Base-by-base conservation (phyloP, 768 basidiomycete genomes). In the Suillus fuscotomentosus region DNA sequence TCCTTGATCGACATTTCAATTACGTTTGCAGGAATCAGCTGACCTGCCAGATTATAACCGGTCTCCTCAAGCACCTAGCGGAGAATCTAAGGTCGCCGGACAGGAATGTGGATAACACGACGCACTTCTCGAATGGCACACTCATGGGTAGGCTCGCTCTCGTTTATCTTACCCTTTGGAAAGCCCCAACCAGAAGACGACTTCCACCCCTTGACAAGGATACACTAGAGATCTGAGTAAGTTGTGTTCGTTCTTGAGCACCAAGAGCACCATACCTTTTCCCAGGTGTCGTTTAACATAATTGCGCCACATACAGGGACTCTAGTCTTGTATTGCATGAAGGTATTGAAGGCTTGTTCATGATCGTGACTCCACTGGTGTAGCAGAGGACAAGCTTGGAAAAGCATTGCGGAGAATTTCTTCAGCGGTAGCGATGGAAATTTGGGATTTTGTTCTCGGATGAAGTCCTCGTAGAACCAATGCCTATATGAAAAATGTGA, bases 391-490 rank as follows among this genome's bases (percentile, higher is more conserved):
- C 92, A 95, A 60, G 87, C 87, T 67, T 86, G 86, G 78, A 98
- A 95, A 71, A 99, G 80, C 82, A 92, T 90, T 60, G 91, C 90
- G 38, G 95, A 97, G 78, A 99, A 99, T 71, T 88, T 90, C 81
- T 96, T 95, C 70, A 99, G 87, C 20, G 90, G 87, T 65, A 95
- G 82, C 1, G 95, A 91, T 1, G 95, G 97, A 50, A 98, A 88
- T 64, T 87, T 86, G 10, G 90, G 88, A 63, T 95, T 92, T 77
- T 92, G 86, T 74, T 96, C 95, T 50, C 97, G 92, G 67, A 99
- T 88, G 70, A 97, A 99, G 76, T 99, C 97, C 81, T 99, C 97
- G 71, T 99, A 99, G 77, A 94, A 99, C 97, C 97, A 99, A 75
- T 98, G 97, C n/a, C 96, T 97, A 72, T 10, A 51, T 27, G 55